A percentile compares a stretch with the other conserved stretches of the same genome.
phyloP scores from a whole-genome alignment of 345 rosid species.

The Kandelia obovata region DNA sequence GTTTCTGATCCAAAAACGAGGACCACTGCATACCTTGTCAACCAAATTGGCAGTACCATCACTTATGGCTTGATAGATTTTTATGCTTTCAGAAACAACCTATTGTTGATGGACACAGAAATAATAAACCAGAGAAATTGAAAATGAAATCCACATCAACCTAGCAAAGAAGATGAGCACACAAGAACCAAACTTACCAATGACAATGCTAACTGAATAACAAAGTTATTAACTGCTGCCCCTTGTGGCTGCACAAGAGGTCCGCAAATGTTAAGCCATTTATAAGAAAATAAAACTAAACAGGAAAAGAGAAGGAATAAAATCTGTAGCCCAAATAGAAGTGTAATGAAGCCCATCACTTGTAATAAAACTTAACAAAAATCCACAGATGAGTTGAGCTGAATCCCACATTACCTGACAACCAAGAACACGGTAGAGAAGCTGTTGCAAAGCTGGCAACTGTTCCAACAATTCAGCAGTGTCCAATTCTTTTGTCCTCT shows the following conservation, averaged over 20 bases:
- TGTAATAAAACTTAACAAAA: slow-evolving; percentile 5
- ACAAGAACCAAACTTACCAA: slow-evolving; percentile 24
- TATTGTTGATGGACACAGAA: slow-evolving; percentile 21
- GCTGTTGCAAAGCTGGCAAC: slow-evolving; percentile 35
- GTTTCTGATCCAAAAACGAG: slow-evolving; percentile 14
- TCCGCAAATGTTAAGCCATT: slow-evolving; percentile 1
- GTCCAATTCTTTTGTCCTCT: slow-evolving; percentile 28
- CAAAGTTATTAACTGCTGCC: slow-evolving; percentile 30
- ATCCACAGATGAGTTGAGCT: neutral
- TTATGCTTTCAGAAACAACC: slow-evolving; percentile 36
- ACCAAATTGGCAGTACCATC: slow-evolving; percentile 34
- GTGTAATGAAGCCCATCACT: slow-evolving; percentile 1
- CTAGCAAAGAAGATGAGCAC: neutral
- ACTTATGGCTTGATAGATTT: slow-evolving; percentile 31
- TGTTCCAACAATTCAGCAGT: slow-evolving; percentile 27
- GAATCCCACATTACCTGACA: slow-evolving; percentile 34
- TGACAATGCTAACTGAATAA: slow-evolving; percentile 39
- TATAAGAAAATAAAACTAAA: neutral
- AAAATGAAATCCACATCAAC: slow-evolving; percentile 3
- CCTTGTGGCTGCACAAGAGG: slow-evolving; percentile 40
- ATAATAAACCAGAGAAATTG: neutral
- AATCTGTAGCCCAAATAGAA: neutral
- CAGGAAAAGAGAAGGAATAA: neutral
- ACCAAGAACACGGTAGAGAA: slow-evolving; percentile 32
- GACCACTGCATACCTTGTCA: slow-evolving; percentile 31